Evolutionary conservation across 1,139 yeast species (phyloP).

Genomic region (Candida freyschussii): DNA sequence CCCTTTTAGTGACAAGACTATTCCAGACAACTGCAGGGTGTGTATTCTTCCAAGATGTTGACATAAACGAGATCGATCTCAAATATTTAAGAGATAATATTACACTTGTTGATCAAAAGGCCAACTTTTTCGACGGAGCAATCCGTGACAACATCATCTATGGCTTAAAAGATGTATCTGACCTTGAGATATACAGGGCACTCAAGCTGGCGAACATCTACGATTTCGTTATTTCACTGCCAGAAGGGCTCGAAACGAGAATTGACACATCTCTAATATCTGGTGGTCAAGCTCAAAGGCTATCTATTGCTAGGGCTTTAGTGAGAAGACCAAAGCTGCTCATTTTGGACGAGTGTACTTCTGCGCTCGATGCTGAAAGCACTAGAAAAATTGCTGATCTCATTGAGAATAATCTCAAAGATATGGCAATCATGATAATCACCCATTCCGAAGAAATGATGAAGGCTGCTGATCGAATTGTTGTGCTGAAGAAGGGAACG

Average conservation of each 20-base stretch:
- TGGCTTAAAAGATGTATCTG: slow-evolving; percentile 38
- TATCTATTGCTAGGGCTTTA: slow-evolving; percentile 72
- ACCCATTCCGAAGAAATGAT: slow-evolving; percentile 61
- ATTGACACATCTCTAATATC: slow-evolving; percentile 60
- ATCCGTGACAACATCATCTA: slow-evolving; percentile 62
- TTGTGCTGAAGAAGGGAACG: slow-evolving; percentile 42
- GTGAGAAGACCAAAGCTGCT: slow-evolving; percentile 57
- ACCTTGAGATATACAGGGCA: slow-evolving; percentile 36
- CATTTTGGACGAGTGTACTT: slow-evolving; percentile 75
- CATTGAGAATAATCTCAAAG: slow-evolving; percentile 34
- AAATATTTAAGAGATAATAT: slow-evolving; percentile 48
- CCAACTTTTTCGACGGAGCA: slow-evolving; percentile 62
- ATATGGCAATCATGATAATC: slow-evolving; percentile 42
- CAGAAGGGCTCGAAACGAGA: slow-evolving; percentile 52
- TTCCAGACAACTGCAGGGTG: slow-evolving; percentile 36
- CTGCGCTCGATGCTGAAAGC: slow-evolving; percentile 65
- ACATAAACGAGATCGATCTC: slow-evolving; percentile 42
- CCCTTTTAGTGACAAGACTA: slow-evolving; percentile 49
- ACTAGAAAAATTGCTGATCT: slow-evolving; percentile 38
- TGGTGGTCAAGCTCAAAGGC: slow-evolving; percentile 78
- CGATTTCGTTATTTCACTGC: slow-evolving; percentile 47
- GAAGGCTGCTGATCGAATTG: slow-evolving; percentile 40
- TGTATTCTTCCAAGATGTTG: slow-evolving; percentile 37
- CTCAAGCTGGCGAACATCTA: slow-evolving; percentile 45
- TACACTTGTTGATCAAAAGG: slow-evolving; percentile 64